phyloP scores from a whole-genome alignment of 495 filamentous ascomycete genomes.

The Penicillium coprophilum region DNA sequence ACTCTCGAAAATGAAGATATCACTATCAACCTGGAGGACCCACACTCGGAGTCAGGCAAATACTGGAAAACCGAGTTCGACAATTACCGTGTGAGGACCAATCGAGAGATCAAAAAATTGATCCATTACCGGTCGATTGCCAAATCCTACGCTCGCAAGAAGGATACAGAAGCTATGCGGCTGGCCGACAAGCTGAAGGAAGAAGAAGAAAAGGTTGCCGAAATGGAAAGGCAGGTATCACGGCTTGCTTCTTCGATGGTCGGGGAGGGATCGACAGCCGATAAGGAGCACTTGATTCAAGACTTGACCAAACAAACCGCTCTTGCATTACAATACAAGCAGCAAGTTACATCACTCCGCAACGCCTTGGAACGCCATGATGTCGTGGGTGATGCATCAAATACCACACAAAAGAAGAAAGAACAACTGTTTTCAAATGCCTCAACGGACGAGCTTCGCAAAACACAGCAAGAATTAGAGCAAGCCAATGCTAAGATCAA shows the following conservation, averaged over 20 bases:
- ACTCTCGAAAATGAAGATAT: constrained; percentile 50
- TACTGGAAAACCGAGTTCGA: constrained; percentile 95
- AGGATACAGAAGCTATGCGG: constrained; percentile 75
- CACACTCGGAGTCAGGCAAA: constrained; percentile 79
- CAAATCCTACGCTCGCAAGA: constrained; percentile 85
- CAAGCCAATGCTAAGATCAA: constrained; percentile 59
- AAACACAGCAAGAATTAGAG: constrained; percentile 50
- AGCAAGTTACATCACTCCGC: constrained; percentile 62
- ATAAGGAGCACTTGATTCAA: constrained; percentile 51
- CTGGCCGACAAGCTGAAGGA: constrained; percentile 70
- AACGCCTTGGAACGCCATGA: constrained; percentile 51
- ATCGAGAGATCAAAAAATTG: constrained; percentile 72
- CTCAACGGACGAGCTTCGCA: constrained; percentile 43
- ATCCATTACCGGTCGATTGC: constrained; percentile 78
- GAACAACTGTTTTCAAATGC: constrained; percentile 44
- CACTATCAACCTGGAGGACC: constrained; percentile 75
- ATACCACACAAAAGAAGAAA: constrained; percentile 46
- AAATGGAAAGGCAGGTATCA: constrained; percentile 57
- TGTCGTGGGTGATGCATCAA: constrained; percentile 42
- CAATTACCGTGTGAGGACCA: constrained; percentile 75
- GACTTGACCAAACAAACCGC: constrained; percentile 67
- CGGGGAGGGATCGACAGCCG: constrained; percentile 43
- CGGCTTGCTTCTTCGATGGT: constrained; percentile 58
- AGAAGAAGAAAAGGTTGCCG: constrained; percentile 54
- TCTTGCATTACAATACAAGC: constrained; percentile 65